Percentiles rank a stretch among this genome's conserved stretches.
These are phyloP conservation scores for Populus tremula DNA, from an alignment of 345 rosid species.

Conservation along the genomic window DNA sequence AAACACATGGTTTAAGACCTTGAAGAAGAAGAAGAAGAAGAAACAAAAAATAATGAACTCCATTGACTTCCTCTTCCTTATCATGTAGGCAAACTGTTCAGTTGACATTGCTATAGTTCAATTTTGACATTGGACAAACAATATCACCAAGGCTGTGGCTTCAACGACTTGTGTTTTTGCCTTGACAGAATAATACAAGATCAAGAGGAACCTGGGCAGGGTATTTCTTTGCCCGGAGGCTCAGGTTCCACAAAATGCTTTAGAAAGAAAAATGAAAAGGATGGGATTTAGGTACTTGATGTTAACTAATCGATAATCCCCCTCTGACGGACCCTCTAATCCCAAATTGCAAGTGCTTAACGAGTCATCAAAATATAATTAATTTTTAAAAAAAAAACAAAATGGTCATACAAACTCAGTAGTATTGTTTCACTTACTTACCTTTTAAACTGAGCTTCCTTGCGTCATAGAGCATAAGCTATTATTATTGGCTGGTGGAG, in stretches of 20 bases:
- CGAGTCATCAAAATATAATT: conserved; percentile 31
- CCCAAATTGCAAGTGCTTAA: conserved; percentile 27
- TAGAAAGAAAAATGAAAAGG: not conserved
- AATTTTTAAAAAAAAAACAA: not conserved
- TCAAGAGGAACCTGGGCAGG: not conserved
- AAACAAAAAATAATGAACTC: too few relatives aligned
- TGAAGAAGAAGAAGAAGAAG: too few relatives aligned
- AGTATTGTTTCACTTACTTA: conserved; percentile 18
- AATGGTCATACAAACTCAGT: conserved; percentile 12
- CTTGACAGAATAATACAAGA: not conserved
- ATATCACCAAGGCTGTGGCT: not conserved
- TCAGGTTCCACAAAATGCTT: not conserved
- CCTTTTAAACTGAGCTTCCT: conserved; percentile 38
- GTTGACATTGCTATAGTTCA: conserved; percentile 6
- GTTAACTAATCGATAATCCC: conserved; percentile 14
- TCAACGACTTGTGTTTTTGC: not conserved
- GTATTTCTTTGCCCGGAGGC: not conserved
- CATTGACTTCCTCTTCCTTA: not conserved
- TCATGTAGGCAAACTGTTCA: not conserved
- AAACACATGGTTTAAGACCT: not conserved
- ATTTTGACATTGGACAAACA: not conserved
- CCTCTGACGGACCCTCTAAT: conserved; percentile 19
- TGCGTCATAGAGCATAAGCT: conserved; percentile 25
- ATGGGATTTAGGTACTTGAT: conserved; percentile 36
- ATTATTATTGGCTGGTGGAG: conserved; percentile 24